phyloP scores from a whole-genome alignment of 345 rosid species.

The Hibiscus tridactylites region DNA sequence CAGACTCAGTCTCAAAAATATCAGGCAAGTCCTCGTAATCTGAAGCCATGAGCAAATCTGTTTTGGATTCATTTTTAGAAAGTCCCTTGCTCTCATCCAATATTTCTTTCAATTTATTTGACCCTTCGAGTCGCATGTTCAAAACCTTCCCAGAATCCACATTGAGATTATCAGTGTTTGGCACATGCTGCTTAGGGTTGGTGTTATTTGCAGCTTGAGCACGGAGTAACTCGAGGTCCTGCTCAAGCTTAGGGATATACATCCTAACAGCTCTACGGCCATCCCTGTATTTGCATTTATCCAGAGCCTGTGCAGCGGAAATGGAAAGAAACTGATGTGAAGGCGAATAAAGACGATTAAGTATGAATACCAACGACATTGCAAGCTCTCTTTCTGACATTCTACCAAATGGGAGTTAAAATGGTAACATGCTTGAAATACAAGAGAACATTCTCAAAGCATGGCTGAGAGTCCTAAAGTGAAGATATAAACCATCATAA shows the following conservation, averaged over 20 bases:
- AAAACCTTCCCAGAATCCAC: constrained; percentile 13
- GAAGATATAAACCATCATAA: not conserved
- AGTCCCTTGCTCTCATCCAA: constrained; percentile 25
- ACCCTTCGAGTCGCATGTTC: constrained; percentile 17
- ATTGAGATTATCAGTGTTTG: constrained; percentile 5
- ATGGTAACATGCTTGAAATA: not conserved
- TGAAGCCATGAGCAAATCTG: constrained; percentile 34
- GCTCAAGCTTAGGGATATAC: constrained; percentile 73
- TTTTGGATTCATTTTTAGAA: constrained; percentile 32
- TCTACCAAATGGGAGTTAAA: not conserved
- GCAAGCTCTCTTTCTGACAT: not conserved
- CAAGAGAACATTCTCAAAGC: not conserved
- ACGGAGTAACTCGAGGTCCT: constrained; percentile 65
- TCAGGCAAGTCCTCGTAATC: constrained; percentile 78
- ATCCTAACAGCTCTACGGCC: constrained; percentile 71
- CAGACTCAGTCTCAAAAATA: constrained; percentile 75
- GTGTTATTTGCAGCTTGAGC: constrained; percentile 34
- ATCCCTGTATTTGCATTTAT: constrained; percentile 78
- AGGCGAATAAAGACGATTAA: not conserved
- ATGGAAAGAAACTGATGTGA: not conserved
- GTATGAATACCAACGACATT: not conserved
- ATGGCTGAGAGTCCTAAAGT: not conserved
- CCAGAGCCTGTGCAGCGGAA: constrained; percentile 47
- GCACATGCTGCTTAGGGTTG: constrained; percentile 17
- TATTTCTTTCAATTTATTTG: constrained; percentile 45